Percentiles rank a stretch among this genome's conserved stretches.
These are phyloP conservation scores for Umbelopsis vinacea DNA, from an alignment of 192 early-diverging fungal species.

Conservation along the genomic window DNA sequence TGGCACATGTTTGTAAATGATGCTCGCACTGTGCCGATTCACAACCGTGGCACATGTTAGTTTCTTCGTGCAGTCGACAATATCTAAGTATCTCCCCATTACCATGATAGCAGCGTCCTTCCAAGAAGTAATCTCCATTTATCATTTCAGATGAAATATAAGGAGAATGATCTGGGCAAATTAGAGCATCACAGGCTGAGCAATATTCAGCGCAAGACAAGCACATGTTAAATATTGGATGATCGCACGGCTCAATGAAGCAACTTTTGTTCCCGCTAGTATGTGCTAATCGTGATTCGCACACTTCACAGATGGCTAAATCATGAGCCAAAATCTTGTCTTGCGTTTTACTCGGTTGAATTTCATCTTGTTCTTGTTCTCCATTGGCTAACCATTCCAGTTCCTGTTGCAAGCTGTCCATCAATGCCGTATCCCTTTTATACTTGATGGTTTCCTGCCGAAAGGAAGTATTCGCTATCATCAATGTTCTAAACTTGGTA, in stretches of 20 bases:
- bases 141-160: no score
- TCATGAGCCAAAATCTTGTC: background rate
- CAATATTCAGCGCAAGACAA: constrained; percentile 16
- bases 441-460: background rate
- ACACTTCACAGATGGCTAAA: background rate
- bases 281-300: background rate
- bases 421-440: background rate
- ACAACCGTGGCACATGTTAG: background rate
- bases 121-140: background rate
- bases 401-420: background rate
- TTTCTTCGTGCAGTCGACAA: background rate
- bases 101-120: constrained; percentile 5
- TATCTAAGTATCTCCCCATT: background rate
- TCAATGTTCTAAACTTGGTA: background rate
- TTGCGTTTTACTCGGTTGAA: no score
- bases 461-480: constrained; percentile 5
- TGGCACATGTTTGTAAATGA: background rate
- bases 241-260: background rate
- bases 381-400: background rate
- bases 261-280: background rate
- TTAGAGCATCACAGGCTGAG: background rate
- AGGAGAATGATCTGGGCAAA: background rate
- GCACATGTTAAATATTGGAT: background rate
- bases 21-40: background rate
- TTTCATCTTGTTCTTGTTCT: background rate